These are phyloP conservation scores for Luzula sylvatica DNA, from an alignment of 176 grass and related monocot genomes.

Conservation along the genomic window DNA sequence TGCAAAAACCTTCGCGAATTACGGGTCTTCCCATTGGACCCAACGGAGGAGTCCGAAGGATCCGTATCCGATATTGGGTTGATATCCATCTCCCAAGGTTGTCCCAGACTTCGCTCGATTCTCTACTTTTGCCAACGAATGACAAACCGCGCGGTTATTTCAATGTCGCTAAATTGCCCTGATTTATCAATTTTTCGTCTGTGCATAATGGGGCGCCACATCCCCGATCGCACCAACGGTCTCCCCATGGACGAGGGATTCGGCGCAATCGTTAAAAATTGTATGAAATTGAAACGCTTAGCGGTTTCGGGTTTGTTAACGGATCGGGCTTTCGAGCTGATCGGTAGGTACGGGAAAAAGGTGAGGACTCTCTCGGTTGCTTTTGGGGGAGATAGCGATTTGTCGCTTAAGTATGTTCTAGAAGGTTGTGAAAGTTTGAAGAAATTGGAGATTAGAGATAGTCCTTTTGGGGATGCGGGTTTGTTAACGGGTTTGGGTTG, in stretches of 20 bases:
- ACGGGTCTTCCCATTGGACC: slow-evolving; percentile 59
- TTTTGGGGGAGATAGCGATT: slow-evolving; percentile 68
- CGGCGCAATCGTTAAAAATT: slow-evolving; percentile 75
- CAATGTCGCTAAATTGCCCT: slow-evolving; percentile 64
- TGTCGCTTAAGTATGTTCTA: slow-evolving; percentile 52
- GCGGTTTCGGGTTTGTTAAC: slow-evolving; percentile 82
- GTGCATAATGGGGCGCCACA: slow-evolving; percentile 80
- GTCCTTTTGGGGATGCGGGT: slow-evolving; percentile 68
- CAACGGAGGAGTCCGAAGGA: slow-evolving; percentile 65
- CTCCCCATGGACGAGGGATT: slow-evolving; percentile 88
- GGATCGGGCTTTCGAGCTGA: slow-evolving; percentile 67
- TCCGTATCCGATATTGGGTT: slow-evolving; percentile 64
- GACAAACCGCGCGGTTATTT: slow-evolving; percentile 69
- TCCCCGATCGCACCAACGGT: slow-evolving; percentile 48
- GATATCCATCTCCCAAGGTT: slow-evolving; percentile 61
- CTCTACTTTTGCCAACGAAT: slow-evolving; percentile 92
- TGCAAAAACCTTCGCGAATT: slow-evolving; percentile 78
- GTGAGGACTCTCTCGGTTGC: slow-evolving; percentile 79
- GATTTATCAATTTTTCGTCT: slow-evolving; percentile 79
- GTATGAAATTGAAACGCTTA: slow-evolving; percentile 77
- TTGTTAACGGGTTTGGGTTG: slow-evolving; percentile 67
- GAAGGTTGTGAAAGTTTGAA: slow-evolving; percentile 73
- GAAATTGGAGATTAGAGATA: slow-evolving; percentile 97
- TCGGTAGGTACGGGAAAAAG: slow-evolving; percentile 67
- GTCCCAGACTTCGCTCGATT: slow-evolving; percentile 50